Evolutionary conservation across 1,139 yeast species (phyloP).

Genomic region (Scheffersomyces illinoinensis): DNA sequence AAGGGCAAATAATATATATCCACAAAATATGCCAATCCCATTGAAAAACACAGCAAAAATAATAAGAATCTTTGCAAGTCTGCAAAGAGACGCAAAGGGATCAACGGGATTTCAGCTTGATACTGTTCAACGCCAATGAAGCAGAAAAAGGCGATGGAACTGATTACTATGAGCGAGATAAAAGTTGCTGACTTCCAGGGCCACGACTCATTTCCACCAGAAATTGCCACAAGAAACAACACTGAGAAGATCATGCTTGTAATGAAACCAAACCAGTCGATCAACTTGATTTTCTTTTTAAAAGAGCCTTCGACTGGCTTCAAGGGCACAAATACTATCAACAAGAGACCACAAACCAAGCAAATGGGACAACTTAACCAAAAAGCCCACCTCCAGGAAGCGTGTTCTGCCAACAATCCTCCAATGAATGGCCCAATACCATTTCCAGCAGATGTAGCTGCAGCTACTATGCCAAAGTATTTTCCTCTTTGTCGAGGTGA

Average conservation of each 20-base stretch:
- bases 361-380: constrained; percentile 47
- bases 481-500: constrained; percentile 44
- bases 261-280: constrained; percentile 52
- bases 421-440: constrained; percentile 61
- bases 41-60: constrained; percentile 45
- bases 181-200: constrained; percentile 52
- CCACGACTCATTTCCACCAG: constrained; percentile 55
- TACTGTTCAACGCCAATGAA: constrained; percentile 52
- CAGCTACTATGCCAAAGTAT: constrained; percentile 50
- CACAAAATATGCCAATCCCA: constrained; percentile 50
- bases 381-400: constrained; percentile 52
- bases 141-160: constrained; percentile 37
- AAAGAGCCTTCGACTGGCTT: constrained; percentile 17
- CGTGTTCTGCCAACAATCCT: constrained; percentile 47
- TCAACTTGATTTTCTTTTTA: constrained; percentile 34
- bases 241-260: constrained; percentile 45
- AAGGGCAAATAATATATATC: constrained; percentile 49
- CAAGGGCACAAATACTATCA: constrained; percentile 12
- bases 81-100: constrained; percentile 49
- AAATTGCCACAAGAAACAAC: constrained; percentile 47
- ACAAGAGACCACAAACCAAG: constrained; percentile 22
- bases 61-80: constrained; percentile 39
- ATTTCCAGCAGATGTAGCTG: constrained; percentile 52
- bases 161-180: constrained; percentile 46
- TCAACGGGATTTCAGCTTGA: constrained; percentile 52